Conservation (phyloP, 164 flowering plant genomes). For the Chimonanthus salicifolius region DNA sequence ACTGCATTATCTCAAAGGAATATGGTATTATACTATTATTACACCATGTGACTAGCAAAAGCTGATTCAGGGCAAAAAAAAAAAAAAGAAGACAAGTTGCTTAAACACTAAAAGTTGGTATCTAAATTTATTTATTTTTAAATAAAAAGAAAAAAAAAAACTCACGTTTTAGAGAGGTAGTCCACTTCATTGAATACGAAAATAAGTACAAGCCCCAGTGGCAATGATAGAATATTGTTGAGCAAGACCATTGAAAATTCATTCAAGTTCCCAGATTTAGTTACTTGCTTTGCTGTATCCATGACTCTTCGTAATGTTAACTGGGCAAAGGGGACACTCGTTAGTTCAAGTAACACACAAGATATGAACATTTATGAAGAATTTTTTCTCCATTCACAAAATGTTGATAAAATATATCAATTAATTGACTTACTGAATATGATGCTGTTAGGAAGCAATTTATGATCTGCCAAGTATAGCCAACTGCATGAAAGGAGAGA, state of each 20-base stretch:
- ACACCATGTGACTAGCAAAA: not conserved
- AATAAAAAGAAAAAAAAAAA: slow-evolving; percentile 9
- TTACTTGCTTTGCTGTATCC: slow-evolving; percentile 96
- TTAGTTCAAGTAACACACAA: not conserved
- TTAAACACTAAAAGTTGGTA: not conserved
- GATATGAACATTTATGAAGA: not conserved
- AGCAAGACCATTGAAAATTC: slow-evolving; percentile 98
- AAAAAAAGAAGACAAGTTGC: not conserved
- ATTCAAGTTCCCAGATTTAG: slow-evolving; percentile 83
- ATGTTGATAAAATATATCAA: slow-evolving; percentile 5
- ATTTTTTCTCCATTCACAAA: not conserved
- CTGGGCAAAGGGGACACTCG: slow-evolving; percentile 29
- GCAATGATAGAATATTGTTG: slow-evolving; percentile 86
- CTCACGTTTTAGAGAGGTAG: slow-evolving; percentile 80
- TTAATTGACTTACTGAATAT: slow-evolving; percentile 71
- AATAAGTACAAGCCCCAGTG: slow-evolving; percentile 68
- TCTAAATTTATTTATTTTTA: not conserved
- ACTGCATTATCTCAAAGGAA: no score
- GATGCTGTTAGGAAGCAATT: slow-evolving; percentile 97
- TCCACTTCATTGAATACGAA: slow-evolving; percentile 79
- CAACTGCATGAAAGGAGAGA: slow-evolving; percentile 82
- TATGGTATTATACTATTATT: no score
- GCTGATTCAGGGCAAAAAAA: not conserved
- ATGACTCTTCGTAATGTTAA: slow-evolving; percentile 86
- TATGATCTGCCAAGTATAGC: slow-evolving; percentile 84